Evolutionary conservation across 257 asterid genomes (phyloP).

Genomic region (Catharanthus roseus): DNA sequence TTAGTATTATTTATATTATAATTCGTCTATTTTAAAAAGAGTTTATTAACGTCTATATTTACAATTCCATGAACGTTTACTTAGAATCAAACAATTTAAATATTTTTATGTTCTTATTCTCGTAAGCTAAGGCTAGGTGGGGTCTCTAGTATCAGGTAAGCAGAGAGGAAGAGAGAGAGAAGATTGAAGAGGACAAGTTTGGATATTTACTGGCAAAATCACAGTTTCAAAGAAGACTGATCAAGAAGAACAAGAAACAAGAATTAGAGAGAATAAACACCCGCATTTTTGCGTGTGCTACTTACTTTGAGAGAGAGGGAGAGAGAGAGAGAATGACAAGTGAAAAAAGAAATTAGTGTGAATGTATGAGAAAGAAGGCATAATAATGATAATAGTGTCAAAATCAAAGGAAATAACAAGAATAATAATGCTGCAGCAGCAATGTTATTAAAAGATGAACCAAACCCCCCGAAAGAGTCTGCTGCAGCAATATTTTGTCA

Average conservation of each 20-base stretch:
- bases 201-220: slow-evolving; percentile 42
- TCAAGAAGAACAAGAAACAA: slow-evolving; percentile 20
- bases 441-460: slow-evolving; percentile 55
- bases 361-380: slow-evolving; percentile 18
- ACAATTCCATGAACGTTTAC: no score
- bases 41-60: no score
- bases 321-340: slow-evolving; percentile 2
- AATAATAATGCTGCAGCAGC: slow-evolving; percentile 22
- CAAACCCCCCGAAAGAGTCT: slow-evolving; percentile 32
- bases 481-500: slow-evolving; percentile 38
- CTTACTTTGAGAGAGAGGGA: slow-evolving; percentile 5
- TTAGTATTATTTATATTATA: no score
- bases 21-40: no score
- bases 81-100: no score
- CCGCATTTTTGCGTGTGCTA: slow-evolving; percentile 17
- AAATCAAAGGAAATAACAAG: slow-evolving; percentile 54
- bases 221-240: slow-evolving; percentile 18
- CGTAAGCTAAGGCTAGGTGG: no score
- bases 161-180: slow-evolving; percentile 30
- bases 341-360: neutral
- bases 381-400: slow-evolving; percentile 36
- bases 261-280: slow-evolving; percentile 17
- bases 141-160: slow-evolving; percentile 47
- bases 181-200: slow-evolving; percentile 28
- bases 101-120: no score